phyloP scores from a whole-genome alignment of 2,329 filamentous ascomycete genomes.

The Ophiocordyceps camponoti-saundersi region DNA sequence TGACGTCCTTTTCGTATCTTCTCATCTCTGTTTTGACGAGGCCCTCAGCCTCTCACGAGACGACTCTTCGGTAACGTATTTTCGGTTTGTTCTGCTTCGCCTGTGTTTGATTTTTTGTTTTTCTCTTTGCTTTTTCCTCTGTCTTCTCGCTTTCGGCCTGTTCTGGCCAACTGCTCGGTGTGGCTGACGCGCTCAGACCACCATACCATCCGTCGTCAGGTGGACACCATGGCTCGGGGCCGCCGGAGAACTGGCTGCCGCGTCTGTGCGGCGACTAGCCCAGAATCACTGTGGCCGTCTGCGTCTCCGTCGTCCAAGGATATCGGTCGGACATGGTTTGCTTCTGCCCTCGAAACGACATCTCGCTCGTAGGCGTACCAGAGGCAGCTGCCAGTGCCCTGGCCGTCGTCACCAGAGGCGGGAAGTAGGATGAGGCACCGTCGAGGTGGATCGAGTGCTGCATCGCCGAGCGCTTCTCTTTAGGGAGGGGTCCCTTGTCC shows the following conservation, averaged over 20 bases:
- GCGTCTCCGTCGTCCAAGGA: slow-evolving; percentile 27
- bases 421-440: slow-evolving; percentile 4
- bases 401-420: slow-evolving; percentile 5
- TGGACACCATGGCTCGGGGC: background rate
- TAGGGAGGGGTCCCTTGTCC: background rate
- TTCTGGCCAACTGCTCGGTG: background rate
- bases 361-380: slow-evolving; percentile 26
- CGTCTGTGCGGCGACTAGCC: slow-evolving; percentile 11
- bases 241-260: background rate
- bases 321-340: slow-evolving; percentile 22
- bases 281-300: slow-evolving; percentile 31
- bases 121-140: too few species aligned
- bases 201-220: background rate
- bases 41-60: background rate
- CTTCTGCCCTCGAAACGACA: slow-evolving; percentile 20
- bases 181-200: background rate
- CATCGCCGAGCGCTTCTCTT: background rate
- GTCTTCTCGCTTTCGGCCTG: background rate
- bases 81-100: background rate
- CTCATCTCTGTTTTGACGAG: too few species aligned
- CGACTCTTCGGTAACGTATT: background rate
- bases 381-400: slow-evolving; percentile 23
- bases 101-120: too few species aligned
- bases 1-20: too few species aligned
- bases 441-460: slow-evolving; percentile 12